Evolutionary conservation across 169 alveolate species (phyloP).

Genomic region (Plasmodium knowlesi): DNA sequence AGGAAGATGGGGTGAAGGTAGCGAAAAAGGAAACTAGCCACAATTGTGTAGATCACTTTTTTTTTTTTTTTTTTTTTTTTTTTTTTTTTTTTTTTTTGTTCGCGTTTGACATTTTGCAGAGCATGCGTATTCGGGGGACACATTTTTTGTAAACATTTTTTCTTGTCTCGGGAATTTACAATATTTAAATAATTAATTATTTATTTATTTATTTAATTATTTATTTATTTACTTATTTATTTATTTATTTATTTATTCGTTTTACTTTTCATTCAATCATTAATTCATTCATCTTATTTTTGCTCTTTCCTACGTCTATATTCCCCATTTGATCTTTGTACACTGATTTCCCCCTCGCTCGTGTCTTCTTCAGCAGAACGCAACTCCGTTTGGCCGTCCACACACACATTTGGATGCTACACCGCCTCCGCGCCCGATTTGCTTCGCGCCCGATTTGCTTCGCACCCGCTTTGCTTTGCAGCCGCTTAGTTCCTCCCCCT

Average conservation of each 20-base stretch:
- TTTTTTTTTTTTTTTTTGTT: neutral
- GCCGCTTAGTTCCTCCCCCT: neutral
- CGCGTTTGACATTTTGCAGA: neutral
- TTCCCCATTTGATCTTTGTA: neutral
- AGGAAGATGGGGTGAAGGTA: neutral
- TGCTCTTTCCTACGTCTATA: neutral
- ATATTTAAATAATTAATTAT: too few species aligned
- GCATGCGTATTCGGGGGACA: neutral
- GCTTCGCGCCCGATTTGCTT: too few species aligned
- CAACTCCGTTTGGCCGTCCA: neutral
- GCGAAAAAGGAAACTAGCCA: conserved; percentile 4
- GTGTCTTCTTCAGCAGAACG: neutral
- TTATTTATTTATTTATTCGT: too few species aligned
- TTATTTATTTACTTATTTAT: too few species aligned
- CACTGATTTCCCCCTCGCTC: neutral
- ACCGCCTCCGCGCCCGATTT: too few species aligned
- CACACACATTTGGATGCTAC: too few species aligned
- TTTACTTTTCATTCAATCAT: neutral
- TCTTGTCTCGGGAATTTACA: neutral
- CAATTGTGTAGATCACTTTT: neutral
- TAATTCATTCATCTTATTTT: neutral
- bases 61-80: neutral
- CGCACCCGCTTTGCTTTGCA: too few species aligned
- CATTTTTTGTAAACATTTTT: neutral
- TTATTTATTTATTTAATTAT: too few species aligned